These are phyloP conservation scores for Lasiodiplodia theobromae DNA, from an alignment of 2,329 filamentous ascomycete genomes.

Conservation along the genomic window DNA sequence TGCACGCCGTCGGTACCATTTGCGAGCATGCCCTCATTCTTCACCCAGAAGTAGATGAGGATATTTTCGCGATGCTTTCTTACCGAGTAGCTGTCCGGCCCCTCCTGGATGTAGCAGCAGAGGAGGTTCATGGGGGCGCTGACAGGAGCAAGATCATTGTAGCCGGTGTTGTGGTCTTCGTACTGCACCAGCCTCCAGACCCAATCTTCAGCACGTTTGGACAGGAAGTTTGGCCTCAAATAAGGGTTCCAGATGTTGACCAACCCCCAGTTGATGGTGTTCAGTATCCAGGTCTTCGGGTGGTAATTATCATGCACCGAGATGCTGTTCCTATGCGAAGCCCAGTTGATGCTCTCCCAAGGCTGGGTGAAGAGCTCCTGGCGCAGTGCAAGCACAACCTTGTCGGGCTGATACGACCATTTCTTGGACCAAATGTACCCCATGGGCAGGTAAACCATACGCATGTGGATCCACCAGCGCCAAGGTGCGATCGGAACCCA, in stretches of 20 bases:
- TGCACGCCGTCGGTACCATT: conserved; percentile 99
- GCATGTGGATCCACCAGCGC: conserved; percentile 98
- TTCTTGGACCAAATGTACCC: conserved; percentile 84
- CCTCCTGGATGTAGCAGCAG: conserved; percentile 83
- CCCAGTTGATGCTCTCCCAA: conserved; percentile 80
- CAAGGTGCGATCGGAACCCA: conserved; percentile 90
- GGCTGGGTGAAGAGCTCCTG: conserved; percentile 84
- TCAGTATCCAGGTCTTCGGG: conserved; percentile 86
- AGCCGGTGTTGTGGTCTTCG: conserved; percentile 94
- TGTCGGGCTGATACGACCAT: conserved; percentile 79
- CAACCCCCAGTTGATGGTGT: conserved; percentile 77
- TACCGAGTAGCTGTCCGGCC: conserved; percentile 74
- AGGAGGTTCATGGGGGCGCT: conserved; percentile 92
- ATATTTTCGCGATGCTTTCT: conserved; percentile 80
- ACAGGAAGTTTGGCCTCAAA: conserved; percentile 70
- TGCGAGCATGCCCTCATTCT: conserved; percentile 87
- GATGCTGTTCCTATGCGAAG: conserved; percentile 81
- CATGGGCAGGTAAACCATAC: conserved; percentile 95
- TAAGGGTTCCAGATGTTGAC: conserved; percentile 83
- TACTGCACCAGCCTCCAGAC: conserved; percentile 83
- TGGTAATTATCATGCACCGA: conserved; percentile 85
- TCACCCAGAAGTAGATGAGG: conserved; percentile 90
- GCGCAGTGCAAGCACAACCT: conserved; percentile 74
- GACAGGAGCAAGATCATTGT: conserved; percentile 84
- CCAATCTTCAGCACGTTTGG: conserved; percentile 78